These are phyloP conservation scores for Apophysomyces trapeziformis DNA, from an alignment of 371 early-diverging fungal species.

Conservation along the genomic window DNA sequence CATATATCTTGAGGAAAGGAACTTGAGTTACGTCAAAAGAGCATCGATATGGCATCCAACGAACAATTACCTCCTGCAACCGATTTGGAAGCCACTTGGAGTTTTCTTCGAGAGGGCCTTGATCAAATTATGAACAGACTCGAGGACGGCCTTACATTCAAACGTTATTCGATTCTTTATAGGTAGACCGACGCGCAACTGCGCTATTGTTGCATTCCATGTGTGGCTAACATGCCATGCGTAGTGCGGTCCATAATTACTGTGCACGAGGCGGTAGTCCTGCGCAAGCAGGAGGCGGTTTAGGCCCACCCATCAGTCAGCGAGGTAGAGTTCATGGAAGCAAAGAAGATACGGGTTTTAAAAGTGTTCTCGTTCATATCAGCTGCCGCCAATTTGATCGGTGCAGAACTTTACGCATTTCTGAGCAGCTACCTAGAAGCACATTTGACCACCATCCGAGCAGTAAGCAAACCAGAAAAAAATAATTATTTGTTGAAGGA, in stretches of 20 bases:
- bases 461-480: slow-evolving; percentile 18
- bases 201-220: background rate
- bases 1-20: background rate
- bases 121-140: slow-evolving; percentile 81
- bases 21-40: background rate
- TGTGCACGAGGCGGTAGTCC: slow-evolving; percentile 62
- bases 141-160: slow-evolving; percentile 74
- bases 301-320: slow-evolving; percentile 29
- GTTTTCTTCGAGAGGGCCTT: slow-evolving; percentile 74
- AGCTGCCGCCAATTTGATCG: slow-evolving; percentile 79
- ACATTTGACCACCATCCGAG: slow-evolving; percentile 64
- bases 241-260: slow-evolving; percentile 84
- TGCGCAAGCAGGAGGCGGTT: slow-evolving; percentile 17
- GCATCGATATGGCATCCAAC: slow-evolving; percentile 25
- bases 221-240: background rate
- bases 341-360: background rate
- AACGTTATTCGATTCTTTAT: slow-evolving; percentile 85
- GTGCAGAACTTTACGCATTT: slow-evolving; percentile 82
- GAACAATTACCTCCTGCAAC: slow-evolving; percentile 45
- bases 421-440: slow-evolving; percentile 75
- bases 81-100: slow-evolving; percentile 78
- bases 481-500: background rate
- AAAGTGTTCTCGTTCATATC: slow-evolving; percentile 8
- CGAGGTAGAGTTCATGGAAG: slow-evolving; percentile 21
- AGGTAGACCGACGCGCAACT: slow-evolving; percentile 62